Base-by-base conservation (phyloP, 2,329 filamentous ascomycete genomes). In the Colletotrichum navitas region DNA sequence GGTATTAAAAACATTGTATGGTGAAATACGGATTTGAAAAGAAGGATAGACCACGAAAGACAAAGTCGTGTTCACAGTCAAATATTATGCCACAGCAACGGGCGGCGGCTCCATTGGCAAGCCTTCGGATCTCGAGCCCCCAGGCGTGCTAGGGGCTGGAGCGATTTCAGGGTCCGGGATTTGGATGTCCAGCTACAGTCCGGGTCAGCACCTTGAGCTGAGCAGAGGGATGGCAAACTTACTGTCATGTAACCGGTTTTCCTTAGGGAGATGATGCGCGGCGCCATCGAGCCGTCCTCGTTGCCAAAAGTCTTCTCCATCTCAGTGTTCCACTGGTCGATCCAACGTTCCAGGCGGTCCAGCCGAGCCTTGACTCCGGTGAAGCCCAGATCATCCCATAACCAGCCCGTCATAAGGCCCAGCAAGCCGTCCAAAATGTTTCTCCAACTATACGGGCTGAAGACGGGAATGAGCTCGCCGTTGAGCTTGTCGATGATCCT, bases 331-430 rank as follows among this genome's bases (percentile, higher is more conserved):
- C 95, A 98, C 71, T 90, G 87, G 74, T 97, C 93, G 65, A 99
- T 88, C 90, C 93, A 97, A 47, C 80, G 81, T 82, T 99, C 96
- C 24, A 98, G 83, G 12, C 83, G 86, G 66, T 86, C 88, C 56
- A 97, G 80, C 66, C 91, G 88, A 29, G 86, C 84, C 83, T 98
- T 98, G 71, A 92, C 88, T 11, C 88, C 90, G 4, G 93, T 93
- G 45, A 94, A 82, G 1, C 95, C 94, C 29, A 95, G 77, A 79
- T 98, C 95, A 71, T 99, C 96, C 94, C 94, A 98, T 43, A 98
- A 78, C 93, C 95, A 99, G 29, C 95, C 93, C 0, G 96, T 98
- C 43, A 94, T 82, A 5, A 97, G 85, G 2, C 95, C 94, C 75
- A 98, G 79, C 14, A 94, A 80, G 16, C 90, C 89, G 80, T 99